Evolutionary conservation across 225 moss, liverwort and hornwort genomes (phyloP).

Genomic region (Marchantia paleacea): DNA sequence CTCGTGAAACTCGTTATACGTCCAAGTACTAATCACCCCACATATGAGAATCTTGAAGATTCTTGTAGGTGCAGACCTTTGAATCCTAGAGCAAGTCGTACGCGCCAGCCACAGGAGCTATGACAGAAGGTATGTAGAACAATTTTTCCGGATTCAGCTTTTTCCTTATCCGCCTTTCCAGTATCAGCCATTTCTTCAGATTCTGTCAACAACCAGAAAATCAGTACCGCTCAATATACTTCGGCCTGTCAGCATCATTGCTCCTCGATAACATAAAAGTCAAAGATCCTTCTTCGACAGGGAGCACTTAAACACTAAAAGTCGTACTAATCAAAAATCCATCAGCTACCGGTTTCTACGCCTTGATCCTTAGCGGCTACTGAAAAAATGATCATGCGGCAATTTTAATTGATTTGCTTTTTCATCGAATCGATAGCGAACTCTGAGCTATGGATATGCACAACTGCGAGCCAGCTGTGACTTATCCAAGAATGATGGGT

Average conservation of each 20-base stretch:
- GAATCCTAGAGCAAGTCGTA: constrained; percentile 69
- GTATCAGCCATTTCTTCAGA: constrained; percentile 11
- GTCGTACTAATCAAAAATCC: neutral
- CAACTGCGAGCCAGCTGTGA: neutral
- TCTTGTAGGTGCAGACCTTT: constrained; percentile 49
- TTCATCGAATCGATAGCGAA: neutral
- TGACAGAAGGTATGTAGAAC: constrained; percentile 47
- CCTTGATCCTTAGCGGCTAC: neutral
- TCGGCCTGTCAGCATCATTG: neutral
- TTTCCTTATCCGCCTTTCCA: constrained; percentile 3
- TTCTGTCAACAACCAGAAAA: neutral
- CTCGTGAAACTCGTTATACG: neutral
- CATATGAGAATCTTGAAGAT: neutral
- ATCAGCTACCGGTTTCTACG: neutral
- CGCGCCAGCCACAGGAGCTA: constrained; percentile 81
- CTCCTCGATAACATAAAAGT: neutral
- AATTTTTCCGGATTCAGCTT: constrained; percentile 21
- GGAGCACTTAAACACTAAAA: neutral
- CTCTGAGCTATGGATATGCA: neutral
- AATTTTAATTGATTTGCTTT: neutral
- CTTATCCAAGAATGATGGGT: neutral
- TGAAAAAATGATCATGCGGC: neutral
- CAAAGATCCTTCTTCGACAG: neutral
- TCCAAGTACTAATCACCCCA: neutral
- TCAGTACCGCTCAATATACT: neutral